Evolutionary conservation across 2,329 filamentous ascomycete genomes (phyloP).

Genomic region (Truncatella angustata): DNA sequence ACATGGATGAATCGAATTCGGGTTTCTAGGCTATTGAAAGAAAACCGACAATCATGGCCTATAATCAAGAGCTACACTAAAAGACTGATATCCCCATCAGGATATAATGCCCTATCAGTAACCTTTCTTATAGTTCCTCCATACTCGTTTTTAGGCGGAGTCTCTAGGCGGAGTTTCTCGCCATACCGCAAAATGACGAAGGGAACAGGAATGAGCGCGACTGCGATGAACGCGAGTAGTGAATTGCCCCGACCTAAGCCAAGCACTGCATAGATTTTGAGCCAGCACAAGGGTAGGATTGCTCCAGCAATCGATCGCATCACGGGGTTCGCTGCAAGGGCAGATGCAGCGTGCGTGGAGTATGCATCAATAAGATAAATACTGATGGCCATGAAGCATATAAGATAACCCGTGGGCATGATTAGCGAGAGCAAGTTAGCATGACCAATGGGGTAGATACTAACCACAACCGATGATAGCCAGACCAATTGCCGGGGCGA

Average conservation of each 20-base stretch:
- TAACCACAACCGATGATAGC: slow-evolving; percentile 30
- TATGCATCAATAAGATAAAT: slow-evolving; percentile 46
- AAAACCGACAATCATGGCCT: too few relatives aligned
- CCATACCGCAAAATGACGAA: not conserved
- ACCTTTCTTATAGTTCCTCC: too few relatives aligned
- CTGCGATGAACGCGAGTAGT: not conserved
- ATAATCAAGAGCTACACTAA: too few relatives aligned
- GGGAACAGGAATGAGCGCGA: not conserved
- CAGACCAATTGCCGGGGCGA: slow-evolving; percentile 33
- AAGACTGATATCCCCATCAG: too few relatives aligned
- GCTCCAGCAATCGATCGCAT: slow-evolving; percentile 39
- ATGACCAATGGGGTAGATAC: slow-evolving; percentile 30
- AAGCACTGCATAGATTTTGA: slow-evolving; percentile 33
- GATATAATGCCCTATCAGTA: too few relatives aligned
- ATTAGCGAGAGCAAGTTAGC: too few relatives aligned
- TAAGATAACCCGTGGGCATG: too few relatives aligned
- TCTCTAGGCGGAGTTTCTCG: not conserved
- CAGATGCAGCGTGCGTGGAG: slow-evolving; percentile 43
- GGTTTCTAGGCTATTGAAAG: too few relatives aligned
- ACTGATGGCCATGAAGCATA: slow-evolving; percentile 26
- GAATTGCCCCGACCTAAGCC: slow-evolving; percentile 42
- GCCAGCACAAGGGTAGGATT: slow-evolving; percentile 47
- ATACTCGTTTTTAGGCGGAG: too few relatives aligned
- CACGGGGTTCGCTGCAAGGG: slow-evolving; percentile 37
- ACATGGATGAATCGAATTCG: too few relatives aligned